Evolutionary conservation across 768 basidiomycete species (phyloP).

Genomic region (Tylopilus rubrobrunneus): DNA sequence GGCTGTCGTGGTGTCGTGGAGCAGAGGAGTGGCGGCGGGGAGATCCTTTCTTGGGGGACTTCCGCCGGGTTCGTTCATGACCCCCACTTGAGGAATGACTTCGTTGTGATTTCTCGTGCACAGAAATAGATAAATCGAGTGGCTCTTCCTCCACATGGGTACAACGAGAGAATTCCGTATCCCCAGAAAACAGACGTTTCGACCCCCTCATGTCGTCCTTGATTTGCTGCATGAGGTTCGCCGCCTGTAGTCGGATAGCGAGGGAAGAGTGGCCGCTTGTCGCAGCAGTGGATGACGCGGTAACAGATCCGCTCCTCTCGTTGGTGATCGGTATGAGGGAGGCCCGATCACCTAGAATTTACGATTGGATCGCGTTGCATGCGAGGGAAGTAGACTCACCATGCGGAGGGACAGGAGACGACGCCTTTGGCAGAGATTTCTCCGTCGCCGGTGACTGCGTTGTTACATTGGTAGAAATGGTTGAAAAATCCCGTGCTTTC

Average conservation of each 20-base stretch:
- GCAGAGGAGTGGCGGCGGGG: slow-evolving; percentile 34
- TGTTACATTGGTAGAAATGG: slow-evolving; percentile 60
- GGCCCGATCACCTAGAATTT: slow-evolving; percentile 9
- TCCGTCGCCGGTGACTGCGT: slow-evolving; percentile 24
- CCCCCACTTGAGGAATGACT: slow-evolving; percentile 27
- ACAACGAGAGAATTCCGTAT: slow-evolving; percentile 51
- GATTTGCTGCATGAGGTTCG: slow-evolving; percentile 81
- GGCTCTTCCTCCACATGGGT: slow-evolving; percentile 20
- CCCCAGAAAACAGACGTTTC: slow-evolving; percentile 69
- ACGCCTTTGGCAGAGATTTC: slow-evolving; percentile 5
- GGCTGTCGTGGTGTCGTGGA: slow-evolving; percentile 39
- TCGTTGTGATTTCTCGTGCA: slow-evolving; percentile 20
- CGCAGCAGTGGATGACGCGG: slow-evolving; percentile 28
- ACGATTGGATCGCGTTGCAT: not conserved
- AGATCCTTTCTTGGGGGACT: slow-evolving; percentile 23
- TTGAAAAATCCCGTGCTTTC: slow-evolving; percentile 72
- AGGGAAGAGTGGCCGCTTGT: slow-evolving; percentile 54
- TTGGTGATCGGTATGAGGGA: slow-evolving; percentile 10
- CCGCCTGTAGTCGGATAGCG: slow-evolving; percentile 72
- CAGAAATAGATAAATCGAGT: slow-evolving; percentile 11
- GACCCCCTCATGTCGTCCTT: slow-evolving; percentile 67
- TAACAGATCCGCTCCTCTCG: slow-evolving; percentile 22
- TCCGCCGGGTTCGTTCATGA: slow-evolving; percentile 27
- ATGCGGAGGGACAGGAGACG: not conserved
- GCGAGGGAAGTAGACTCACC: slow-evolving; percentile 12